Evolutionary conservation across 495 filamentous ascomycete species (phyloP).

Genomic region (Sphaerosporella brunnea): DNA sequence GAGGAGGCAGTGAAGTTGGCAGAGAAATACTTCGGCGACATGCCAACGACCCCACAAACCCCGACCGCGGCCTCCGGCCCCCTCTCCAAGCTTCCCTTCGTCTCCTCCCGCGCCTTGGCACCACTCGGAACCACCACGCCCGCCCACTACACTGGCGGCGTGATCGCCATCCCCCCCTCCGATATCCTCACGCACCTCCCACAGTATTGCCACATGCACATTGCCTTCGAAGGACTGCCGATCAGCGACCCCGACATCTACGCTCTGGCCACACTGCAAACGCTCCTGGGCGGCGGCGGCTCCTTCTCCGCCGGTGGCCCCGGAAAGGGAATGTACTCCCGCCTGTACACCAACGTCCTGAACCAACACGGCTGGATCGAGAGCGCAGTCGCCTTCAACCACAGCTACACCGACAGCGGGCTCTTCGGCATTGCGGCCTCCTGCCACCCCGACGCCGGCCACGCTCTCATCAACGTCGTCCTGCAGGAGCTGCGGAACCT

Average conservation of each 20-base stretch:
- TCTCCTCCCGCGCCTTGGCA: constrained; percentile 46
- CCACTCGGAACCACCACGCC: constrained; percentile 31
- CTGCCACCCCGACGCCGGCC: constrained; percentile 56
- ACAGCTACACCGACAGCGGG: constrained; percentile 87
- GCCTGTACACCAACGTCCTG: constrained; percentile 90
- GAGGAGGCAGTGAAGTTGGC: constrained; percentile 60
- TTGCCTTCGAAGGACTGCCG: constrained; percentile 88
- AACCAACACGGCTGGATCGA: constrained; percentile 97
- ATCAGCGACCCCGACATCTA: constrained; percentile 87
- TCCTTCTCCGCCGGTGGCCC: constrained; percentile 96
- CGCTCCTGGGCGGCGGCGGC: constrained; percentile 84
- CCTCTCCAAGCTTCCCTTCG: constrained; percentile 66
- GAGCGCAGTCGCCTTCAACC: constrained; percentile 86
- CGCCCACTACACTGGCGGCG: constrained; percentile 85
- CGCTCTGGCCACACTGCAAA: constrained; percentile 89
- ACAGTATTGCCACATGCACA: constrained; percentile 71
- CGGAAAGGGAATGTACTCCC: constrained; percentile 97
- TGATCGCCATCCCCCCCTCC: constrained; percentile 64
- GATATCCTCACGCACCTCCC: constrained; percentile 59
- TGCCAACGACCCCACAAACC: constrained; percentile 34
- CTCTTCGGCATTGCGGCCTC: constrained; percentile 84
- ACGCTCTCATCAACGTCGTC: constrained; percentile 79
- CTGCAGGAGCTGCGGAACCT: constrained; percentile 74
- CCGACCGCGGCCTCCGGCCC: constrained; percentile 34
- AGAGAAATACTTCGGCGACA: constrained; percentile 77